These are phyloP conservation scores for Candolleomyces efflorescens DNA, from an alignment of 768 basidiomycete genomes.

Conservation along the genomic window DNA sequence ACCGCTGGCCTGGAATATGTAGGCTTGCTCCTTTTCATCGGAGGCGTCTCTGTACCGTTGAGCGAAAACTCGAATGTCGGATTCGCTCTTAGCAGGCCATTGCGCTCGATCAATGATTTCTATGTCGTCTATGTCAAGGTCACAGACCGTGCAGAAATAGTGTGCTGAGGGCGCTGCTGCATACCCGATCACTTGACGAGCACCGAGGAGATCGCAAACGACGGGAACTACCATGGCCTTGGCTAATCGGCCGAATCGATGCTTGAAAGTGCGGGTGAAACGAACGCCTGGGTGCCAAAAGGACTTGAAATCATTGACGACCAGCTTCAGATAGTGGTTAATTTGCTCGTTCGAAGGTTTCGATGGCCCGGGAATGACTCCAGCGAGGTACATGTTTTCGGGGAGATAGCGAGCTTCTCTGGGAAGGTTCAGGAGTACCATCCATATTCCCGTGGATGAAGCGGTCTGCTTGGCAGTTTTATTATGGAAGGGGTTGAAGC, in stretches of 20 bases:
- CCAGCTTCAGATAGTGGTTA: conserved; percentile 29
- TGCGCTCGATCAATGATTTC: conserved; percentile 12
- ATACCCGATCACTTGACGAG: conserved; percentile 19
- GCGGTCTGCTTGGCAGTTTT: conserved; percentile 19
- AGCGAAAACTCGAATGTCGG: conserved; percentile 10
- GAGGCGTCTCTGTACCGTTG: conserved; percentile 8
- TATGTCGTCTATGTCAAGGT: conserved; percentile 18
- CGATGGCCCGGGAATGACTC: conserved; percentile 35
- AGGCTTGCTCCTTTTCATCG: conserved; percentile 9
- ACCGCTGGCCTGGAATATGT: conserved; percentile 17
- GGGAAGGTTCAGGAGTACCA: conserved; percentile 30
- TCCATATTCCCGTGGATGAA: conserved; percentile 20
- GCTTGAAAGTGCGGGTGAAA: conserved; percentile 14
- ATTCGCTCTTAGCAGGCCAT: conserved; percentile 11
- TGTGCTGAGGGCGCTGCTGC: conserved; percentile 9
- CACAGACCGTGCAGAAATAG: conserved; percentile 12
- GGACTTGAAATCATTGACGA: conserved; percentile 29
- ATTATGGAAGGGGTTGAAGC: conserved; percentile 28
- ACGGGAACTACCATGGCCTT: conserved; percentile 24
- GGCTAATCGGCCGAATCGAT: conserved; percentile 18
- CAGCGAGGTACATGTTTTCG: conserved; percentile 33
- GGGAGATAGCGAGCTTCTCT: conserved; percentile 17
- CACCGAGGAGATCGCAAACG: conserved; percentile 28
- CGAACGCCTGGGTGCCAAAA: conserved; percentile 26
- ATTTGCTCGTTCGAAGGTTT: conserved; percentile 26